Evolutionary conservation across 202 grass and related monocot genomes (phyloP).

Genomic region (Sporobolus alterniflorus): DNA sequence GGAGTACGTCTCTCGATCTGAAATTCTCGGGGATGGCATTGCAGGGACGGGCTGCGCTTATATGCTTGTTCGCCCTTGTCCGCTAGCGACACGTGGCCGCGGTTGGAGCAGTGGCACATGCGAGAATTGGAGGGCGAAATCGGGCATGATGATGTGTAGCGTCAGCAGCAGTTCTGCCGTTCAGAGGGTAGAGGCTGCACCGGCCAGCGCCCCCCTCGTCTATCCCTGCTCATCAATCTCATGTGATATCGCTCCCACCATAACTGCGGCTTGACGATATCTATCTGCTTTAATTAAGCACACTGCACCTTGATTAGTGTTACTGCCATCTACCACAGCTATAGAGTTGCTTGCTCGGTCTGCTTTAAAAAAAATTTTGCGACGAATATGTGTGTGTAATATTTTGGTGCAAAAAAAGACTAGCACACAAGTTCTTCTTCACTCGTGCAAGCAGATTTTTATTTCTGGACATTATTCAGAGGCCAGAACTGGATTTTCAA

Average conservation of each 20-base stretch:
- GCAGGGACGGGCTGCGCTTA: conserved; percentile 39
- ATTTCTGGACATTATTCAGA: background rate
- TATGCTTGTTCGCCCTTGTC: conserved; percentile 52
- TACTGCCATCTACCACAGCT: too few relatives aligned
- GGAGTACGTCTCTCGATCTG: too few relatives aligned
- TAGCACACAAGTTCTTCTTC: too few relatives aligned
- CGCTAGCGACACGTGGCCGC: conserved; percentile 43
- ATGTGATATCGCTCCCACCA: too few relatives aligned
- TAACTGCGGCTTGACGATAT: too few relatives aligned
- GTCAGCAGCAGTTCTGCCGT: conserved; percentile 1
- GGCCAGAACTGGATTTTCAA: conserved; percentile 13
- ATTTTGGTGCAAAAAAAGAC: background rate
- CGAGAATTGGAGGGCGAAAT: background rate
- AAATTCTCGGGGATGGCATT: conserved; percentile 47
- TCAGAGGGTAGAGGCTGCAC: background rate
- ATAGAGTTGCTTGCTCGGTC: too few relatives aligned
- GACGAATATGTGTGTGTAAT: background rate
- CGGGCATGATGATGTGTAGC: background rate
- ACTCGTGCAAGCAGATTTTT: background rate
- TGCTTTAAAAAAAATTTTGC: too few relatives aligned
- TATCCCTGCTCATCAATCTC: too few relatives aligned
- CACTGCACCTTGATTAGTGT: too few relatives aligned
- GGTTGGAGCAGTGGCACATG: background rate
- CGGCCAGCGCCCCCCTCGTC: background rate
- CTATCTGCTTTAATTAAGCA: too few relatives aligned